Base-by-base conservation (phyloP, 768 basidiomycete species). In the Russula brevipes region DNA sequence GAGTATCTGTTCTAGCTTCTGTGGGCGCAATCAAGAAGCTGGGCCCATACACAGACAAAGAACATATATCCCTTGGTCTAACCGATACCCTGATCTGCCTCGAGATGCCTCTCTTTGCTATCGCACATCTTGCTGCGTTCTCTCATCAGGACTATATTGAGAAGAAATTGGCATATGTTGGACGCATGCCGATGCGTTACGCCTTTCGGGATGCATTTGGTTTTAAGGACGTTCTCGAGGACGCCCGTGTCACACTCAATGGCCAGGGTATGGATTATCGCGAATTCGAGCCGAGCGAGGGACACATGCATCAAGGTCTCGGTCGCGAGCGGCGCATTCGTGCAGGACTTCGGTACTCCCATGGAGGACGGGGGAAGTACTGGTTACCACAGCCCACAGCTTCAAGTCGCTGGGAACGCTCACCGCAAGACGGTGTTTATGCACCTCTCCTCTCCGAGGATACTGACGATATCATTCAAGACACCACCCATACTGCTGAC, bases 81-180 rank as follows among this genome's bases (percentile, higher is more conserved):
- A 91, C 88, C 16, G 96, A 99, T 74, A 85, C 88, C 8, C 80
- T 98, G 61, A 92, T 98, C 69, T 97, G 94, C 76, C 76, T 94
- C 65, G 96, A 99, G 76, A 98, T 99, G 96, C 96, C 97, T 0
- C 75, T 98, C 63, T 98, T 98, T 71, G 96, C 97, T 2, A 79
- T 97, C 57, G 90, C 94, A 6, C 97, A 99, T 76, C 85, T 90
- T 77, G 98, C 88, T 70, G 97, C 97, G 35, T 99, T 99, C 74
- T 88, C 91, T 17, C 85, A 91, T 70, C 87, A 81, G 55, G 94
- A 97, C 75, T 98, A 90, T 73, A 82, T 94, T 63, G 88, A 87
- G 57, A 68, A 77, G n/a, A 70, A 72, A 77, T 73, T 76, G 67
- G 57, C 78, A 61, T 91, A 86, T 72, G 87, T 89, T 44, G 95